These are phyloP conservation scores for Sclerotinia spermophila DNA, from an alignment of 2,329 filamentous ascomycete species.

Conservation along the genomic window DNA sequence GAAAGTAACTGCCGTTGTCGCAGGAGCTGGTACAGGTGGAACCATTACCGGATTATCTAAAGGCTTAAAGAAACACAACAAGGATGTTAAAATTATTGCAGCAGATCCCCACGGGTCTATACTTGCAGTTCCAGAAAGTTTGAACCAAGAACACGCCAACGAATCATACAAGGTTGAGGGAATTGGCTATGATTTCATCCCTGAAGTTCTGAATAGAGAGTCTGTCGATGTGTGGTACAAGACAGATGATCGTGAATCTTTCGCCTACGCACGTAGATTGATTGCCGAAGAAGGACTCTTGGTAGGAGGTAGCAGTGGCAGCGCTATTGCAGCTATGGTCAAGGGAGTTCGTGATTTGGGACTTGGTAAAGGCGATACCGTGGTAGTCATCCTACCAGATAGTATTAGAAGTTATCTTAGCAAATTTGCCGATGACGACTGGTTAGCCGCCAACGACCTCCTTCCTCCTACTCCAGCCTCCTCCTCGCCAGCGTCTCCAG, in stretches of 20 bases:
- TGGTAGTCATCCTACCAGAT: conserved; percentile 90
- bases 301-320: conserved; percentile 90
- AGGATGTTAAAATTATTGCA: conserved; percentile 80
- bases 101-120: conserved; percentile 93
- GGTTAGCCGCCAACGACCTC: conserved; percentile 94
- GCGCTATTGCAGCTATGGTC: conserved; percentile 79
- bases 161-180: conserved; percentile 96
- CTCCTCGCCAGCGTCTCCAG: conserved; percentile 41
- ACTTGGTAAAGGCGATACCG: conserved; percentile 78
- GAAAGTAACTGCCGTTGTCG: conserved; percentile 77
- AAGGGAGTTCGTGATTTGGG: conserved; percentile 71
- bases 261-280: conserved; percentile 81
- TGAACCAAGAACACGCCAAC: conserved; percentile 80
- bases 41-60: conserved; percentile 87
- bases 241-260: conserved; percentile 89
- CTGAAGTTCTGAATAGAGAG: conserved; percentile 80
- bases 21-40: conserved; percentile 90
- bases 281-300: conserved; percentile 94
- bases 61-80: conserved; percentile 83
- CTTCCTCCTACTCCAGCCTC: conserved; percentile 58
- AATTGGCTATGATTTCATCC: conserved; percentile 97
- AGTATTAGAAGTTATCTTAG: conserved; percentile 96
- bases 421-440: conserved; percentile 99
- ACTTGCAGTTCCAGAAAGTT: conserved; percentile 70
- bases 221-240: conserved; percentile 96